phyloP scores from a whole-genome alignment of 768 basidiomycete species.

The Mycena metata region DNA sequence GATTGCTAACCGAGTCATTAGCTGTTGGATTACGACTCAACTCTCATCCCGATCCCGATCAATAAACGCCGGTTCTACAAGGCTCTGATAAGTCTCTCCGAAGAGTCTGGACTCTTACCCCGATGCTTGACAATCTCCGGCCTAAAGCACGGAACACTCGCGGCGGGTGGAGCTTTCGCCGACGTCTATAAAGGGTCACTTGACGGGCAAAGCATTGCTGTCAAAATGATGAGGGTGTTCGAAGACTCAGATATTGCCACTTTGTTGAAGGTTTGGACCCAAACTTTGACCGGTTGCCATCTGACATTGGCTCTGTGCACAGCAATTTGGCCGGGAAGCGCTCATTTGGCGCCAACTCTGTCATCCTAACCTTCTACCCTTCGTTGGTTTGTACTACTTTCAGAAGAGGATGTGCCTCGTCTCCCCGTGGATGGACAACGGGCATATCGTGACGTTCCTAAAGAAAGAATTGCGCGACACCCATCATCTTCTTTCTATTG shows the following conservation, averaged over 20 bases:
- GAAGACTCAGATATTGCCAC: slow-evolving; percentile 15
- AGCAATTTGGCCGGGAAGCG: slow-evolving; percentile 36
- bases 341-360: slow-evolving; percentile 39
- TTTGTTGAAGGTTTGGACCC: slow-evolving; percentile 18
- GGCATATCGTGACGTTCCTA: slow-evolving; percentile 19
- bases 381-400: slow-evolving; percentile 38
- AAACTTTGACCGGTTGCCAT: too few relatives aligned
- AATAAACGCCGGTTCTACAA: neutral
- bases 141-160: slow-evolving; percentile 16
- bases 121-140: slow-evolving; percentile 26
- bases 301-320: too few relatives aligned
- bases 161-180: slow-evolving; percentile 30
- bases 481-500: neutral
- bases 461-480: neutral
- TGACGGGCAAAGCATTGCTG: slow-evolving; percentile 22
- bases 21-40: slow-evolving; percentile 32
- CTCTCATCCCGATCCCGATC: neutral
- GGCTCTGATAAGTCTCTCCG: slow-evolving; percentile 25
- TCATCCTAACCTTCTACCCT: slow-evolving; percentile 42
- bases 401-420: slow-evolving; percentile 39
- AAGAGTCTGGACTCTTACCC: slow-evolving; percentile 18
- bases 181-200: slow-evolving; percentile 31
- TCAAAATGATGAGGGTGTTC: slow-evolving; percentile 34
- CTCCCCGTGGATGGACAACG: slow-evolving; percentile 1
- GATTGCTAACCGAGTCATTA: slow-evolving; percentile 1